Base-by-base conservation (phyloP, 352 stramenopile genomes). In the Pythium phragmitis region DNA sequence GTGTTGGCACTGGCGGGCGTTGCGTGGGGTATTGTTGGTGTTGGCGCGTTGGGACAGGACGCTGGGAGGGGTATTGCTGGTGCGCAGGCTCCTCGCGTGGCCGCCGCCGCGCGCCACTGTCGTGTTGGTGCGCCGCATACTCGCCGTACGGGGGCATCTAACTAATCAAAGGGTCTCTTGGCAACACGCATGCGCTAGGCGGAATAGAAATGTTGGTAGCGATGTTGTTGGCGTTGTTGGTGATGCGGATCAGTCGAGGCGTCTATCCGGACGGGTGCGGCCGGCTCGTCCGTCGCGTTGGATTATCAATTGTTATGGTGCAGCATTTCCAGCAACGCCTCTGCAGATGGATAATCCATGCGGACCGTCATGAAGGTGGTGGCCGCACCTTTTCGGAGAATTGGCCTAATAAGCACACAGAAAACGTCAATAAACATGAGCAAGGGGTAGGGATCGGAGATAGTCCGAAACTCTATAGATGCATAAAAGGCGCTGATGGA, bases 321-420 rank as follows among this genome's bases (percentile, higher is more conserved):
- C 23, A 23, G 16, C 33, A 14, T 39, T 41, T 26, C 26, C 4
- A 2, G 48, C 48, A 42, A 7, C 48, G 50, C 50, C 50, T 57
- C 50, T 57, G 28, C 50, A 42, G 50, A 33, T 57, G 50, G 50
- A 57, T 57, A 34, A 57, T 37, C 33, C 5, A 17, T 21, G 21
- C 6, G 49, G 49, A 7, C 49, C 49, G 11, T 17, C 39, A 17
- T 33, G 33, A 23, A 16, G 5, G 28, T 14, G 4, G 13, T 37
- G 13, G 8, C 4, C 50, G 9, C 50, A 46, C 50, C 50, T 57
- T 57, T 57, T 28, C 50, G 13, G 39, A 17, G 7, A 9, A 19
- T 46, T 19, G 7, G 13, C 9, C 23, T 23, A 17, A 39, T 17
- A 7, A 55, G 9, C 9, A 7, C 2, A 9, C 7, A 21, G 17